Conservation (phyloP, 768 basidiomycete genomes). For the Auriscalpium orientale region DNA sequence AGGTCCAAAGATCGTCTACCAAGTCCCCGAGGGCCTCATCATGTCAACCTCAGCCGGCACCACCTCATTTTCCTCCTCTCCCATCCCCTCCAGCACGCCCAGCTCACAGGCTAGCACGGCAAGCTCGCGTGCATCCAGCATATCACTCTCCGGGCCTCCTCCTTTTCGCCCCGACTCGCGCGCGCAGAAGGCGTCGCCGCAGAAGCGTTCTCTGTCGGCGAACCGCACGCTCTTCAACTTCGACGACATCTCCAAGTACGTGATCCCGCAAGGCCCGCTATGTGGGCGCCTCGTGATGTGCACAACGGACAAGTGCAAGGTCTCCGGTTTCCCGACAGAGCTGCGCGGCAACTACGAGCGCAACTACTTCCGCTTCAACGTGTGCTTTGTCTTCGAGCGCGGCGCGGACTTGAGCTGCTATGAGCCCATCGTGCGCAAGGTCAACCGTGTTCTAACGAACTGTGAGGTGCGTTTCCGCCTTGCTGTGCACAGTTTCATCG, state of each 20-base stretch:
- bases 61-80: conserved; percentile 25
- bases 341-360: conserved; percentile 68
- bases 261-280: conserved; percentile 81
- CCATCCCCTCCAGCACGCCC: conserved; percentile 25
- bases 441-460: conserved; percentile 77
- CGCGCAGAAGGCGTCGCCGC: conserved; percentile 25
- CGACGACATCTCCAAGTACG: conserved; percentile 85
- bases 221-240: conserved; percentile 73
- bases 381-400: conserved; percentile 94
- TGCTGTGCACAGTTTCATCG: background rate
- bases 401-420: conserved; percentile 90
- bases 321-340: conserved; percentile 88
- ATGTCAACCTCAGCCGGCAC: conserved; percentile 25
- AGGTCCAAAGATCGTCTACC: conserved; percentile 86
- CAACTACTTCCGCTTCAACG: conserved; percentile 87
- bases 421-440: conserved; percentile 92
- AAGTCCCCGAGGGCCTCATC: conserved; percentile 91
- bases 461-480: conserved; percentile 64
- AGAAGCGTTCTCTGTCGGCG: conserved; percentile 36
- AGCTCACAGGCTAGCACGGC: conserved; percentile 26
- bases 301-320: conserved; percentile 70
- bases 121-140: conserved; percentile 44
- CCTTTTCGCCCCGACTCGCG: conserved; percentile 30
- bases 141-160: conserved; percentile 27
- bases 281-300: conserved; percentile 88